phyloP scores from a whole-genome alignment of 148 eudicot species.

The Silene conica region DNA sequence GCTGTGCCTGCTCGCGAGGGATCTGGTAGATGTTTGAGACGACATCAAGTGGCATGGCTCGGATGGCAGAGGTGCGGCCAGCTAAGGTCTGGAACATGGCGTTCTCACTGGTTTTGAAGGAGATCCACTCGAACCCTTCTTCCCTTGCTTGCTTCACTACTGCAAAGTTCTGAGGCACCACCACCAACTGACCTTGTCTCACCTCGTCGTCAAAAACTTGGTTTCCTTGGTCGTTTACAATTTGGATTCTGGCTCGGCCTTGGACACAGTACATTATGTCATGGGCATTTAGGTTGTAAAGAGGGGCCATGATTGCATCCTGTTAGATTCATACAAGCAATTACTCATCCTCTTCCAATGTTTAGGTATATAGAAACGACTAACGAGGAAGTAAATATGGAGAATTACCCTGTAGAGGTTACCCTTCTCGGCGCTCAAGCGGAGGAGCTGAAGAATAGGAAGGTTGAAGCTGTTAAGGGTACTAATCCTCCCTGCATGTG shows the following conservation, averaged over 20 bases:
- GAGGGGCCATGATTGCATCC: conserved; percentile 65
- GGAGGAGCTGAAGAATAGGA: conserved; percentile 54
- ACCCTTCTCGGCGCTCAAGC: conserved; percentile 66
- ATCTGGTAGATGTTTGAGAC: conserved; percentile 52
- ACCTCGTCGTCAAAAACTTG: conserved; percentile 52
- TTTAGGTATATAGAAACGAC: too few species aligned
- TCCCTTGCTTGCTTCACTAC: conserved; percentile 50
- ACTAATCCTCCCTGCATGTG: conserved; percentile 58
- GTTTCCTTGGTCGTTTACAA: conserved; percentile 53
- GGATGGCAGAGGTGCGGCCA: conserved; percentile 58
- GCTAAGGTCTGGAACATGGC: conserved; percentile 54
- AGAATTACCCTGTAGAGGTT: conserved; percentile 59
- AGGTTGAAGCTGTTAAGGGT: conserved; percentile 52
- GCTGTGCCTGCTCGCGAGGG: conserved; percentile 39
- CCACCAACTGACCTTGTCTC: conserved; percentile 53
- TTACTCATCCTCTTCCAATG: too few species aligned
- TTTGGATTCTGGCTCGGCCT: conserved; percentile 58
- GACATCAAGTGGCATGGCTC: conserved; percentile 53
- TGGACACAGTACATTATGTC: conserved; percentile 41
- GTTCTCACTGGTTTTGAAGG: conserved; percentile 60
- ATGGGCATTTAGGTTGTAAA: conserved; percentile 63
- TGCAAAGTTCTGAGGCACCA: conserved; percentile 68
- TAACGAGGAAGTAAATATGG: too few species aligned
- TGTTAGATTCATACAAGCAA: conserved; percentile 19
- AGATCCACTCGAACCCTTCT: conserved; percentile 64